Percentiles rank a stretch among this genome's conserved stretches.
Conservation (phyloP, 139 green algal genomes). For the Coelastrella sp. region DNA sequence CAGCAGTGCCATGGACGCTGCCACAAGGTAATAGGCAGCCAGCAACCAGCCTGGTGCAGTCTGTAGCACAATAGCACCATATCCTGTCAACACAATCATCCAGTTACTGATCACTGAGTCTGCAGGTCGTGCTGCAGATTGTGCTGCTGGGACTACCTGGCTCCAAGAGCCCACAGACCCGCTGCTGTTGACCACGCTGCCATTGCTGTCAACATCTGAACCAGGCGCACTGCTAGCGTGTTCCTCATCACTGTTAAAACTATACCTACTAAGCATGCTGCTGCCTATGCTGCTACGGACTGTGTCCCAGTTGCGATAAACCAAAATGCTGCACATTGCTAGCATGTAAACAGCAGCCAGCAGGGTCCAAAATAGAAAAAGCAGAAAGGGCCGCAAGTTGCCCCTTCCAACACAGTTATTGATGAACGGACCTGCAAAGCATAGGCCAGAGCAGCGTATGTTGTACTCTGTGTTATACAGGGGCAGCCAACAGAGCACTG, state of each 20-base stretch:
- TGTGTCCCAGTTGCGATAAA: slow-evolving; percentile 9
- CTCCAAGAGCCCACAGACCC: not conserved
- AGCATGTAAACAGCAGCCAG: slow-evolving; percentile 46
- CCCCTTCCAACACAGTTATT: slow-evolving; percentile 34
- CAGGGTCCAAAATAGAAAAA: slow-evolving; percentile 51
- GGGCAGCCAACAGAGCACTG: no score
- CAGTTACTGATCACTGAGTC: not conserved
- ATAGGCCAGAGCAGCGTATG: not conserved
- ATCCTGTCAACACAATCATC: not conserved
- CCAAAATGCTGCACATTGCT: not conserved
- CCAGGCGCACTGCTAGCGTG: no score
- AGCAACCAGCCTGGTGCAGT: slow-evolving; percentile 30
- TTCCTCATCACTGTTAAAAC: no score
- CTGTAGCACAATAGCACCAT: slow-evolving; percentile 1
- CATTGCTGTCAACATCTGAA: not conserved
- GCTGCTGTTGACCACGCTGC: not conserved
- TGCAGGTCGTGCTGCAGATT: not conserved
- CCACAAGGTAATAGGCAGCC: slow-evolving; percentile 35
- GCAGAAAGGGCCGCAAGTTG: slow-evolving; percentile 66
- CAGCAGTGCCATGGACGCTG: slow-evolving; percentile 10
- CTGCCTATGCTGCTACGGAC: not conserved
- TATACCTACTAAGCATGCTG: not conserved
- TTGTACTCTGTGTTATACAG: no score
- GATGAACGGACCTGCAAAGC: not conserved
- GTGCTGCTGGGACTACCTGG: not conserved